Conservation (phyloP, 805 yeast genomes). For the Yarrowia divulgata region DNA sequence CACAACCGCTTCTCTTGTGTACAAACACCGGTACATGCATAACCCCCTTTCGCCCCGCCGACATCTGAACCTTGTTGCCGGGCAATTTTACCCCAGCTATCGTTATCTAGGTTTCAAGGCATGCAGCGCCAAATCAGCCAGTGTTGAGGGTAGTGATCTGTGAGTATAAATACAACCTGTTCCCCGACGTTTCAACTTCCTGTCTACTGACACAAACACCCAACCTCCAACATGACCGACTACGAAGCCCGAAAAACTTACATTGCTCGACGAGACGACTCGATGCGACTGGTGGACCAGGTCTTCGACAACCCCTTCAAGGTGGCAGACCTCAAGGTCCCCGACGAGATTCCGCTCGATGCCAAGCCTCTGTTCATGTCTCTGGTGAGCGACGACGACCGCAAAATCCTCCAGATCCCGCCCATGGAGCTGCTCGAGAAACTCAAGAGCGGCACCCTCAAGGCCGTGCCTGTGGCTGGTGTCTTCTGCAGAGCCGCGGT, state of each 20-base stretch:
- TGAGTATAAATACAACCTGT: neutral
- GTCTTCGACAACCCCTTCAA: constrained; percentile 17
- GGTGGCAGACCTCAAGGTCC: constrained; percentile 24
- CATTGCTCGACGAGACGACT: constrained; percentile 16
- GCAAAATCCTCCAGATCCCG: constrained; percentile 13
- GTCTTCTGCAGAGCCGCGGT: constrained; percentile 69
- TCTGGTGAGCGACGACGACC: constrained; percentile 13
- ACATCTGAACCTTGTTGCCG: neutral
- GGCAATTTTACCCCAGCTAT: constrained; percentile 18
- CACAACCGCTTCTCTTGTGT: too few relatives aligned
- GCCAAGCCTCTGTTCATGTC: constrained; percentile 24
- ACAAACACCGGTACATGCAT: too few relatives aligned
- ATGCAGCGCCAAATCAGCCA: neutral
- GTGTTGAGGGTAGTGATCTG: neutral
- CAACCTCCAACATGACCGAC: constrained; percentile 7
- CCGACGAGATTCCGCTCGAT: constrained; percentile 31
- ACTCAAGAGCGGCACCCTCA: constrained; percentile 37
- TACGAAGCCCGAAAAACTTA: constrained; percentile 30
- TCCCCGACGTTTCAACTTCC: too few relatives aligned
- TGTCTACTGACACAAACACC: neutral
- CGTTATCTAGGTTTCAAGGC: constrained; percentile 23
- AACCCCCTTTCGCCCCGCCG: neutral
- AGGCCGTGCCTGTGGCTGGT: constrained; percentile 56
- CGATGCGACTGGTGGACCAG: constrained; percentile 27
- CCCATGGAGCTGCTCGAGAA: constrained; percentile 28